Percentiles rank a stretch among this genome's conserved stretches.
These are phyloP conservation scores for Cytospora schulzeri DNA, from an alignment of 2,329 filamentous ascomycete species.

Conservation along the genomic window DNA sequence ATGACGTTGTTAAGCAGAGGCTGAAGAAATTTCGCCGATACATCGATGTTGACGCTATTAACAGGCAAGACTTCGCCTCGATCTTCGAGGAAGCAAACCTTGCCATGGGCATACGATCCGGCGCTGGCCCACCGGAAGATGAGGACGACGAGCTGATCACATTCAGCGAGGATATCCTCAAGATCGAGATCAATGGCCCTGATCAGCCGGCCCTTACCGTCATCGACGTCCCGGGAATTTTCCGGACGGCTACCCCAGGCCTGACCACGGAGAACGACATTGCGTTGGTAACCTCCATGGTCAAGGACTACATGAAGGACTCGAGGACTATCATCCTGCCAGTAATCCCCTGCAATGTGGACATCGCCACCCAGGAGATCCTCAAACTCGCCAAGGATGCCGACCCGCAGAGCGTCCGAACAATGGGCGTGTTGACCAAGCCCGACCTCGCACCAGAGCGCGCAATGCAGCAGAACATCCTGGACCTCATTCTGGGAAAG, in stretches of 20 bases:
- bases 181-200: constrained; percentile 49
- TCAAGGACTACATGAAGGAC: constrained; percentile 49
- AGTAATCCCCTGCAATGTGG: constrained; percentile 43
- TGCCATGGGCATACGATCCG: constrained; percentile 46
- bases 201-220: constrained; percentile 51
- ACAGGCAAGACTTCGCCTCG: constrained; percentile 39
- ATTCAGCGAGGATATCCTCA: constrained; percentile 51
- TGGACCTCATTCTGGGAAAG: constrained; percentile 46
- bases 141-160: constrained; percentile 31
- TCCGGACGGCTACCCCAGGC: constrained; percentile 43
- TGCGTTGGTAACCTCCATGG: constrained; percentile 49
- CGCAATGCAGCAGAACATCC: constrained; percentile 40
- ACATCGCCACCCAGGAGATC: constrained; percentile 44
- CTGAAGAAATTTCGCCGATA: constrained; percentile 37
- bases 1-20: constrained; percentile 29
- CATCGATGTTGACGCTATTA: constrained; percentile 41
- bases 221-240: constrained; percentile 59
- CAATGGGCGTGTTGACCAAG: constrained; percentile 58
- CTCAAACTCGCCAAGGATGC: constrained; percentile 40
- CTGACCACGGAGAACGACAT: constrained; percentile 50
- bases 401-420: constrained; percentile 46
- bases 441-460: constrained; percentile 55
- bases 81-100: constrained; percentile 49
- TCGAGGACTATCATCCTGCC: constrained; percentile 52
- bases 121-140: constrained; percentile 6